These are phyloP conservation scores for Myochromella boudieri DNA, from an alignment of 768 basidiomycete species.

Conservation along the genomic window DNA sequence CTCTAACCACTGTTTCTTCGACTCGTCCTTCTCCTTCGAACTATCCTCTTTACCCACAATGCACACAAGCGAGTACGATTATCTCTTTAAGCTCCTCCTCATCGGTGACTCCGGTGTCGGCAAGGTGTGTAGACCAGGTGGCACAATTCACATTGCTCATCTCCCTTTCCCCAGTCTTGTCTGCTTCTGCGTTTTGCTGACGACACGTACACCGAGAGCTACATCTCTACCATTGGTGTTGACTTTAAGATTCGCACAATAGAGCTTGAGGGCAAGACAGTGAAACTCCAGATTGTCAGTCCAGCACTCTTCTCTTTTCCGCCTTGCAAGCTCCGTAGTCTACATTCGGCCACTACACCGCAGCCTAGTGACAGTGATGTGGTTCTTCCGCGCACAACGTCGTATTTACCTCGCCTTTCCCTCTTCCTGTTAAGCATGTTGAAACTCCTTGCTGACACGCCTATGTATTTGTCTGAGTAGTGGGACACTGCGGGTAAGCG, in stretches of 20 bases:
- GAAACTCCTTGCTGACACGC: conserved; percentile 15
- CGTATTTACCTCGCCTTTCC: no score
- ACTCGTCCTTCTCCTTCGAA: conserved; percentile 20
- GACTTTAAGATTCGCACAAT: conserved; percentile 99
- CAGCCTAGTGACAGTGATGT: no score
- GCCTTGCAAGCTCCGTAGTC: background rate
- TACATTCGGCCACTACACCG: conserved; percentile 3
- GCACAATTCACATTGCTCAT: conserved; percentile 22
- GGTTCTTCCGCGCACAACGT: no score
- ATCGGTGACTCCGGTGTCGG: conserved; percentile 96
- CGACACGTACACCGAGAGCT: conserved; percentile 96
- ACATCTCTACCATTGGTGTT: conserved; percentile 97
- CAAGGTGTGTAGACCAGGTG: conserved; percentile 54
- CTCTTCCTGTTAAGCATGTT: no score
- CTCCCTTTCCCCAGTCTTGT: conserved; percentile 64
- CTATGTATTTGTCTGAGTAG: conserved; percentile 40
- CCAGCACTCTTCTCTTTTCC: conserved; percentile 17
- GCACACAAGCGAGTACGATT: conserved; percentile 95
- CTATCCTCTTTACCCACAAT: conserved; percentile 33
- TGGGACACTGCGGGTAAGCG: conserved; percentile 94
- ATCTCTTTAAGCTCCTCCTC: conserved; percentile 93
- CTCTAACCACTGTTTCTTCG: conserved; percentile 28
- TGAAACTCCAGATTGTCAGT: conserved; percentile 97
- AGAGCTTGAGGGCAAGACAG: conserved; percentile 96
- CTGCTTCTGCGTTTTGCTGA: conserved; percentile 91